Conservation (phyloP, 225 moss, liverwort and hornwort species). For the Pleurozium schreberi region DNA sequence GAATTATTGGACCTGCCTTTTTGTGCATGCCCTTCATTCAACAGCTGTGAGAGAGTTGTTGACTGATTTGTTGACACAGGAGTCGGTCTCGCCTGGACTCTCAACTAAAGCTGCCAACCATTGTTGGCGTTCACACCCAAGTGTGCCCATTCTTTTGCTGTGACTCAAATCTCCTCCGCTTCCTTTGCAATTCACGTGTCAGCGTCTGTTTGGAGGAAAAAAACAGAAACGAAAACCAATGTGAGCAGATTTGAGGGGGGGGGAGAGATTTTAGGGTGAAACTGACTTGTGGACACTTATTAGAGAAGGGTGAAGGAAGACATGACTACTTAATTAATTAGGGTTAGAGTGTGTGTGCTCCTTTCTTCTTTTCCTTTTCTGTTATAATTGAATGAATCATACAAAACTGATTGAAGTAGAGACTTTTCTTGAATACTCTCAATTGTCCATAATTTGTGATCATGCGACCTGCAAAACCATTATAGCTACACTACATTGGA, state of each 20-base stretch:
- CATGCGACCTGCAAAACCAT: neutral
- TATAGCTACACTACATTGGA: neutral
- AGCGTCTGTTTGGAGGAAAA: neutral
- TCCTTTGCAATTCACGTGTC: neutral
- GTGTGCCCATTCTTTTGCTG: neutral
- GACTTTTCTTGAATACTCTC: neutral
- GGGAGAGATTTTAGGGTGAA: no score
- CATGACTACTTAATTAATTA: neutral
- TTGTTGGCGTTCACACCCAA: conserved; percentile 16
- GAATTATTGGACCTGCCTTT: neutral
- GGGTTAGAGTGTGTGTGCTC: neutral
- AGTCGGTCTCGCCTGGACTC: neutral
- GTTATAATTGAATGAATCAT: neutral
- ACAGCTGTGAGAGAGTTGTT: neutral
- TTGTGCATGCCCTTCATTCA: neutral
- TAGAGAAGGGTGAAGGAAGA: neutral
- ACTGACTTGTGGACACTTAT: neutral
- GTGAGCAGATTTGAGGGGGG: neutral
- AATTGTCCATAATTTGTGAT: neutral
- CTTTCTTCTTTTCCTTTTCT: neutral
- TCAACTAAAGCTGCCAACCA: conserved; percentile 15
- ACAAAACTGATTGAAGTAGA: neutral
- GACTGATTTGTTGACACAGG: neutral
- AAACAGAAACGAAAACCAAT: neutral
- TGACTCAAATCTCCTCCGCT: neutral